Evolutionary conservation across 2,329 filamentous ascomycete species (phyloP).

Genomic region (Leptodontidium sp.): DNA sequence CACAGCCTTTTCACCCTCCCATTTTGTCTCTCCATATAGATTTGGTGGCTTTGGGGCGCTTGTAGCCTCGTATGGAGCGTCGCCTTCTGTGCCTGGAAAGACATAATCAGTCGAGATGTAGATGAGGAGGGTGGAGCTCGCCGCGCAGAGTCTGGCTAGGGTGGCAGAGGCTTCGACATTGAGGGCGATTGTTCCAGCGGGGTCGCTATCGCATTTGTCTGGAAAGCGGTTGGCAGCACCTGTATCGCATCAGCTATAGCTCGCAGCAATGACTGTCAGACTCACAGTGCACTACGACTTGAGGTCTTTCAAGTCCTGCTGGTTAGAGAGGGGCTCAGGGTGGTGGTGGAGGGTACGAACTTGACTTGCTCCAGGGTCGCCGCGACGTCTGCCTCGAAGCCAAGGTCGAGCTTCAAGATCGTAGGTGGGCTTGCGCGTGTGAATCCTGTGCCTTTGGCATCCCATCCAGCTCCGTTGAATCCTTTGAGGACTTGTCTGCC

Average conservation of each 20-base stretch:
- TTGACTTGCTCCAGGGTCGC: slow-evolving; percentile 61
- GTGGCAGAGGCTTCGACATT: slow-evolving; percentile 76
- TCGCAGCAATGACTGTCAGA: slow-evolving; percentile 15
- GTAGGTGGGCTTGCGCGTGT: slow-evolving; percentile 76
- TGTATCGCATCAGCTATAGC: slow-evolving; percentile 47
- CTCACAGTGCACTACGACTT: slow-evolving; percentile 84
- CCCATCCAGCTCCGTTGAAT: slow-evolving; percentile 74
- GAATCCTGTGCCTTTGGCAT: slow-evolving; percentile 76
- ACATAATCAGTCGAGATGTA: slow-evolving; percentile 89
- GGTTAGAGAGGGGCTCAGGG: slow-evolving; percentile 31
- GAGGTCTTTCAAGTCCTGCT: slow-evolving; percentile 60
- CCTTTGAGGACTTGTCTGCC: slow-evolving; percentile 79
- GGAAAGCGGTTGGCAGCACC: slow-evolving; percentile 89
- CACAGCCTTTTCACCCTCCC: slow-evolving; percentile 74
- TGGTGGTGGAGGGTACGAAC: slow-evolving; percentile 51
- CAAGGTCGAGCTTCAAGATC: slow-evolving; percentile 57
- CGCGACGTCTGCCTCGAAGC: slow-evolving; percentile 53
- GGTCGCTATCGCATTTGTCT: slow-evolving; percentile 84
- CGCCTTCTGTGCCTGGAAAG: slow-evolving; percentile 76
- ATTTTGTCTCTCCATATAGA: slow-evolving; percentile 78
- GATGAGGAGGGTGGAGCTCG: slow-evolving; percentile 69
- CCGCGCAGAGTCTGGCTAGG: slow-evolving; percentile 72
- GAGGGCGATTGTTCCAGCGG: slow-evolving; percentile 74
- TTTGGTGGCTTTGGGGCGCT: slow-evolving; percentile 76
- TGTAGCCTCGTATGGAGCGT: slow-evolving; percentile 80